These are phyloP conservation scores for Daedalea quercina DNA, from an alignment of 768 basidiomycete genomes.

Conservation along the genomic window DNA sequence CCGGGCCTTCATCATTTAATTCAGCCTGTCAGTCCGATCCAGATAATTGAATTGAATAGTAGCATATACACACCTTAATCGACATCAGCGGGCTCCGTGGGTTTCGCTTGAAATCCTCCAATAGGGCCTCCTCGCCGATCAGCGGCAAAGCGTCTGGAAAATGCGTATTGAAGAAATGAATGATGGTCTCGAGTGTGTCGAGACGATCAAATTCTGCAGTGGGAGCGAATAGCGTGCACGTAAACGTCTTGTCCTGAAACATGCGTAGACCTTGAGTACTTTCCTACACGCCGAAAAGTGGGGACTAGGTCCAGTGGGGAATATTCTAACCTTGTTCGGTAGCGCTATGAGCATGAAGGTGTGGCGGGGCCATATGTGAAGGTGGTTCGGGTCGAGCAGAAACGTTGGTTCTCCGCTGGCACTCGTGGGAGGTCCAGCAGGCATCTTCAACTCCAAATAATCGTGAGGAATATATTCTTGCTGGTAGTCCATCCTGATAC, in stretches of 20 bases:
- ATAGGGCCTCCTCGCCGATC: slow-evolving; percentile 75
- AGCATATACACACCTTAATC: slow-evolving; percentile 64
- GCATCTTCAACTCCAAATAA: slow-evolving; percentile 96
- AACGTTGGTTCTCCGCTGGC: slow-evolving; percentile 58
- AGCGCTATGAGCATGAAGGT: slow-evolving; percentile 99
- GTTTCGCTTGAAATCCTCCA: slow-evolving; percentile 75
- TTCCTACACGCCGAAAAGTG: slow-evolving; percentile 9
- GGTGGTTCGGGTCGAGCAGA: slow-evolving; percentile 87
- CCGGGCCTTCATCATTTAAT: slow-evolving; percentile 43
- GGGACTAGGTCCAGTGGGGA: slow-evolving; percentile 22
- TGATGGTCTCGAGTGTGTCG: slow-evolving; percentile 44
- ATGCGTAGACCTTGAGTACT: slow-evolving; percentile 9
- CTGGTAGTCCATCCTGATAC: slow-evolving; percentile 81
- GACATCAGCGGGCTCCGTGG: slow-evolving; percentile 87
- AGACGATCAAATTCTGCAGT: slow-evolving; percentile 69
- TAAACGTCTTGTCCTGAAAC: slow-evolving; percentile 89
- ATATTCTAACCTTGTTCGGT: slow-evolving; percentile 78
- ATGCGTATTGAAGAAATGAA: slow-evolving; percentile 73
- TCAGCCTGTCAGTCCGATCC: background rate
- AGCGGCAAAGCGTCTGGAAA: slow-evolving; percentile 85
- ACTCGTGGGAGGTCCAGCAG: slow-evolving; percentile 54
- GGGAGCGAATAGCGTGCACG: slow-evolving; percentile 92
- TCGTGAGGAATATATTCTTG: slow-evolving; percentile 95
- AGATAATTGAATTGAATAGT: background rate
- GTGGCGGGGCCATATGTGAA: slow-evolving; percentile 99